Evolutionary conservation across 1,139 yeast genomes (phyloP).

Genomic region (Suhomyces choctaworum): DNA sequence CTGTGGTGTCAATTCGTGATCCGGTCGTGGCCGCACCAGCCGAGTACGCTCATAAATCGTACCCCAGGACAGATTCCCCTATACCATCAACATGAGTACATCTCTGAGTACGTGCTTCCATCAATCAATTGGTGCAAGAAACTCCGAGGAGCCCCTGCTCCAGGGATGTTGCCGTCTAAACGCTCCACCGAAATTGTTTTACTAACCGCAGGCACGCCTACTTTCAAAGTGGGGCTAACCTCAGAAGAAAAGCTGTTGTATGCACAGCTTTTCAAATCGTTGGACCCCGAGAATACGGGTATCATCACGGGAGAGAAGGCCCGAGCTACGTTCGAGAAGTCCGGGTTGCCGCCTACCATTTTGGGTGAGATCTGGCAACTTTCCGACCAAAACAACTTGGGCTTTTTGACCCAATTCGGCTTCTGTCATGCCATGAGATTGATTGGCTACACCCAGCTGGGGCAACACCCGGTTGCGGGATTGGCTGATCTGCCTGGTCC

Average conservation of each 20-base stretch:
- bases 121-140: conserved; percentile 1
- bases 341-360: conserved; percentile 75
- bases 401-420: conserved; percentile 78
- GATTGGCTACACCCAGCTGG: conserved; percentile 85
- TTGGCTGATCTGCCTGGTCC: conserved; percentile 61
- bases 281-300: conserved; percentile 80
- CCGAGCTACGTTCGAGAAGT: conserved; percentile 79
- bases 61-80: conserved; percentile 2
- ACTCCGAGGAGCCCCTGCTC: no score
- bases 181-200: no score
- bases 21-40: conserved; percentile 2
- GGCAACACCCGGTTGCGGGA: conserved; percentile 52
- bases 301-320: conserved; percentile 89
- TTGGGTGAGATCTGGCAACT: conserved; percentile 94
- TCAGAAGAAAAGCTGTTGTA: conserved; percentile 76
- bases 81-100: conserved; percentile 22
- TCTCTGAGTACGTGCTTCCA: conserved; percentile 28
- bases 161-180: no score
- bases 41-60: conserved; percentile 1
- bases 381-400: conserved; percentile 82
- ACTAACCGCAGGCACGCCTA: conserved; percentile 27
- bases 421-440: conserved; percentile 86
- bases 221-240: conserved; percentile 57
- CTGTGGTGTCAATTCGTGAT: no score
- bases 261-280: conserved; percentile 70